These are phyloP conservation scores for Limtongia smithiae DNA, from an alignment of 805 yeast species.

Conservation along the genomic window DNA sequence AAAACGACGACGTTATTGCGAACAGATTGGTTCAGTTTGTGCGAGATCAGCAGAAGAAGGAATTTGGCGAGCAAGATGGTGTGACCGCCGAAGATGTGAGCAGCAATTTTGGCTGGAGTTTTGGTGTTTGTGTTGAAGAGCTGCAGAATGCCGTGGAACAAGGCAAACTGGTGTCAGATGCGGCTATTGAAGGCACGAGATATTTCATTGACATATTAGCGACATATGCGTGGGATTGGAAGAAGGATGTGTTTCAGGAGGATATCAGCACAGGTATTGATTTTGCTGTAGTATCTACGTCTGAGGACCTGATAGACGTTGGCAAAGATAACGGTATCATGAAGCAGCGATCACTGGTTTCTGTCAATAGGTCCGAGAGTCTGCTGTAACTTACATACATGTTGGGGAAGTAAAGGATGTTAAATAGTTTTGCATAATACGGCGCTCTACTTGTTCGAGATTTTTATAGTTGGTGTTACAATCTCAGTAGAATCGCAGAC, in stretches of 20 bases:
- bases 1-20: conserved; percentile 39
- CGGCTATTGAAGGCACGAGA: conserved; percentile 5
- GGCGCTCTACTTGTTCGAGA: too few species aligned
- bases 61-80: conserved; percentile 44
- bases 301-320: too few species aligned
- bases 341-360: too few species aligned
- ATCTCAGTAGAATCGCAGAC: too few species aligned
- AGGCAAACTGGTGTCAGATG: conserved; percentile 5
- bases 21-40: conserved; percentile 37
- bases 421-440: too few species aligned
- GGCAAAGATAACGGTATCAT: too few species aligned
- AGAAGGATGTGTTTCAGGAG: conserved; percentile 2
- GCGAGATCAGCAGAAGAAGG: conserved; percentile 6
- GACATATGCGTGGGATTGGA: conserved; percentile 5
- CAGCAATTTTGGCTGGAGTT: conserved; percentile 48
- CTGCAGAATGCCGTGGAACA: conserved; percentile 33
- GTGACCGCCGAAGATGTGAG: conserved; percentile 31
- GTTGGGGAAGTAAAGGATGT: too few species aligned
- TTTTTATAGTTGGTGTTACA: too few species aligned
- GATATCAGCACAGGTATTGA: too few species aligned
- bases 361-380: too few species aligned
- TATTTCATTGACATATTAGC: conserved; percentile 2
- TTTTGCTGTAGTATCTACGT: too few species aligned
- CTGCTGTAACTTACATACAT: too few species aligned
- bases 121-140: conserved; percentile 62